A percentile compares a stretch with the other conserved stretches of the same genome.
phyloP scores from a whole-genome alignment of 1,284 basidiomycete genomes.

The Apiotrichum domesticum region DNA sequence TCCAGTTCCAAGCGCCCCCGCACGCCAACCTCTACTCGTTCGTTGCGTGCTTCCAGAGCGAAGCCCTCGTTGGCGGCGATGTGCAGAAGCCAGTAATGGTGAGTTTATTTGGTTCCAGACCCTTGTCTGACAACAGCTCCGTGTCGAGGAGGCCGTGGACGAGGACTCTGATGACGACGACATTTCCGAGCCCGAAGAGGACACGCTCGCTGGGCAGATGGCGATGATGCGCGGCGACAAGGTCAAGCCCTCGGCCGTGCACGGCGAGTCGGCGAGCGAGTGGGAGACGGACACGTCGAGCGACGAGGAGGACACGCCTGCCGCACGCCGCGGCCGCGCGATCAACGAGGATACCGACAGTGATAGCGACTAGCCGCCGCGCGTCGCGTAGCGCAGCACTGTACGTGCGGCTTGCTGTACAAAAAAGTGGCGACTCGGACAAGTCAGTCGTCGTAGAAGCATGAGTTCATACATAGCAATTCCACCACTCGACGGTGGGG shows the following conservation, averaged over 20 bases:
- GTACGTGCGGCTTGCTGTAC: too few relatives aligned
- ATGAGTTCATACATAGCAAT: too few relatives aligned
- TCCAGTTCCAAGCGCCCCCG: slow-evolving; percentile 93
- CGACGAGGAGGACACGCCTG: slow-evolving; percentile 45
- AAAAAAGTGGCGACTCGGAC: too few relatives aligned
- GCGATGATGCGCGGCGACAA: slow-evolving; percentile 87
- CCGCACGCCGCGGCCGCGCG: slow-evolving; percentile 8
- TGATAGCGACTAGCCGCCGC: slow-evolving; percentile 26
- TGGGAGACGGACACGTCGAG: slow-evolving; percentile 46
- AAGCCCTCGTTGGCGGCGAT: slow-evolving; percentile 83
- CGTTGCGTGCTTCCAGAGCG: slow-evolving; percentile 76
- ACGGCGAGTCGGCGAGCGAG: slow-evolving; percentile 49
- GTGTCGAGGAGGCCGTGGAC: slow-evolving; percentile 66
- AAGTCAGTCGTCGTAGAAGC: too few relatives aligned
- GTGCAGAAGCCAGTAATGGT: slow-evolving; percentile 60
- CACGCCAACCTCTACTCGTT: slow-evolving; percentile 81
- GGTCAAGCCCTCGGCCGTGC: slow-evolving; percentile 59
- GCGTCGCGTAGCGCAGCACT: too few relatives aligned
- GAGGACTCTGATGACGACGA: slow-evolving; percentile 71
- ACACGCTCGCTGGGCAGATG: slow-evolving; percentile 95
- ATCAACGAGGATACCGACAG: slow-evolving; percentile 51
- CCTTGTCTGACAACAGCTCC: slow-evolving; percentile 54
- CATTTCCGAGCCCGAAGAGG: slow-evolving; percentile 94
- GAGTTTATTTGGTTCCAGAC: neutral
- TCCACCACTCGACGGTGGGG: too few relatives aligned